Evolutionary conservation across 148 eudicot species (phyloP).

Genomic region (Talinum fruticosum): DNA sequence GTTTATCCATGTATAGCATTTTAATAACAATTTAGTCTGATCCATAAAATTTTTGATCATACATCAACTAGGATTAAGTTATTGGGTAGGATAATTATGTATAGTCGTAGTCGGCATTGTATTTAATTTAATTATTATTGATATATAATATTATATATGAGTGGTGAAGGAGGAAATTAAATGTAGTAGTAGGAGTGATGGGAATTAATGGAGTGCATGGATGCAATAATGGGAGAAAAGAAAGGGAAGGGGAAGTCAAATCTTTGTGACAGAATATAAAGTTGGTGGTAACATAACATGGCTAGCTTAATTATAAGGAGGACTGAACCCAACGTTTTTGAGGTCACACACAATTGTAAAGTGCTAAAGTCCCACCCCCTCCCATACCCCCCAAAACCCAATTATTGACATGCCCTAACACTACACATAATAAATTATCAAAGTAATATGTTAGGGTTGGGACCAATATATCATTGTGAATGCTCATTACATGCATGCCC

Average conservation of each 20-base stretch:
- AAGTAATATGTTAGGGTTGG: not conserved
- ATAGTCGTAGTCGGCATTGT: not conserved
- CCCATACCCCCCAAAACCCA: not conserved
- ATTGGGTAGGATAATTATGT: no score
- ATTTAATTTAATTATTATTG: not conserved
- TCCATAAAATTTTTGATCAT: no score
- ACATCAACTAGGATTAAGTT: not conserved
- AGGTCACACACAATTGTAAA: conserved; percentile 1
- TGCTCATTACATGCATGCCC: no score
- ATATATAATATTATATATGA: no score
- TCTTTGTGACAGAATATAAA: not conserved
- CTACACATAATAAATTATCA: not conserved
- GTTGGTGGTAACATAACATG: not conserved
- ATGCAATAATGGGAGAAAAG: not conserved
- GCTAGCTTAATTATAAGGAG: conserved; percentile 1
- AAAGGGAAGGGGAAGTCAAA: not conserved
- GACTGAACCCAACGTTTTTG: not conserved
- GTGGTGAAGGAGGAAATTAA: not conserved
- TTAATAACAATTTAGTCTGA: no score
- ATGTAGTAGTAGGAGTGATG: not conserved
- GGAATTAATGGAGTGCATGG: not conserved
- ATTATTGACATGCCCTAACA: not conserved
- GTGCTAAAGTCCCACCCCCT: not conserved
- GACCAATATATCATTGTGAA: no score
- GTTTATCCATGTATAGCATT: no score